phyloP scores from a whole-genome alignment of 495 filamentous ascomycete genomes.

The Hyaloscypha hepaticicola region DNA sequence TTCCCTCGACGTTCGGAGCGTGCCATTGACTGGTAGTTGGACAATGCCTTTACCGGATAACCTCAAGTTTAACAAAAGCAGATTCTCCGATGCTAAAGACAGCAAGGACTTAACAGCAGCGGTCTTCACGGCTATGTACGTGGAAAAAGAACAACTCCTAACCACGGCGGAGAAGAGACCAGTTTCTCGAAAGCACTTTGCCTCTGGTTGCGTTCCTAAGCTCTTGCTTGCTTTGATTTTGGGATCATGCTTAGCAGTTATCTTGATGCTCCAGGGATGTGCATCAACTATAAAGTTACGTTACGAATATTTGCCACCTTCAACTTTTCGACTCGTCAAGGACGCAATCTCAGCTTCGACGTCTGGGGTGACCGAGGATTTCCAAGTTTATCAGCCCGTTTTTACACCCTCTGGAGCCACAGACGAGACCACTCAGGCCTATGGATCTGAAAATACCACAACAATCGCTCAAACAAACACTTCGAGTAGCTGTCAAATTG shows the following conservation, averaged over 20 bases:
- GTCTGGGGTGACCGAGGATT: conserved; percentile 49
- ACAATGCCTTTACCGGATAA: neutral
- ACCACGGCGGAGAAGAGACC: neutral
- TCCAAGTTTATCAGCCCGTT: conserved; percentile 70
- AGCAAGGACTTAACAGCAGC: neutral
- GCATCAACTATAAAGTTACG: neutral
- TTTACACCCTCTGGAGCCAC: conserved; percentile 40
- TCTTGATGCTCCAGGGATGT: conserved; percentile 12
- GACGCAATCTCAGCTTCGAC: conserved; percentile 17
- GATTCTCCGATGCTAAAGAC: neutral
- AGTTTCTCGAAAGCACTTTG: neutral
- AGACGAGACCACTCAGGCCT: conserved; percentile 40
- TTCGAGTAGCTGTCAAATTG: conserved; percentile 47
- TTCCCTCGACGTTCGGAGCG: too few species aligned
- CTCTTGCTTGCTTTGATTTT: neutral
- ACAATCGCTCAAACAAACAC: conserved; percentile 11
- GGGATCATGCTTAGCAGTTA: neutral
- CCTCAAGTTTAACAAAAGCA: neutral
- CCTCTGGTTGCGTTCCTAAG: neutral
- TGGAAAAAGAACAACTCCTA: neutral
- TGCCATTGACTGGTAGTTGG: neutral
- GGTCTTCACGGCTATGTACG: neutral
- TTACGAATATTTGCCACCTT: neutral
- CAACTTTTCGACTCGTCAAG: conserved; percentile 20
- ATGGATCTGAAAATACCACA: conserved; percentile 32